These are phyloP conservation scores for Ascochyta koolunga DNA, from an alignment of 2,329 filamentous ascomycete species.

Conservation along the genomic window DNA sequence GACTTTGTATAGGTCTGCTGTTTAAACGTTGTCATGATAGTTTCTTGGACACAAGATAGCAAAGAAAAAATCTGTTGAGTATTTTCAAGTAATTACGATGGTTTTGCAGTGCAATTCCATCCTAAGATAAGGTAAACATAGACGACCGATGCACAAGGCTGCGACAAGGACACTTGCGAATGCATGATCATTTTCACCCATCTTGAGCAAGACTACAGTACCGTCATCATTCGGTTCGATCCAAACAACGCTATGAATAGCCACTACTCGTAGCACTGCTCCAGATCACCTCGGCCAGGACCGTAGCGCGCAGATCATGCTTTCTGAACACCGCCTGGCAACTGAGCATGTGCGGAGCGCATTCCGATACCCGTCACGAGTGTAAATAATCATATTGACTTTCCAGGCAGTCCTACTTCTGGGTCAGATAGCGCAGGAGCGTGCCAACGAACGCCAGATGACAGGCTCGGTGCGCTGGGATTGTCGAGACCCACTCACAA, in stretches of 20 bases:
- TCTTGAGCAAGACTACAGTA: not conserved
- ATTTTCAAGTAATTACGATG: too few relatives aligned
- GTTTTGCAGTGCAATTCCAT: too few relatives aligned
- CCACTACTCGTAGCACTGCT: not conserved
- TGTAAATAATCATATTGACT: not conserved
- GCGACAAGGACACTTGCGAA: too few relatives aligned
- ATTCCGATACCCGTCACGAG: not conserved
- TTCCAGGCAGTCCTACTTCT: slow-evolving; percentile 7
- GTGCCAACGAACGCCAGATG: not conserved
- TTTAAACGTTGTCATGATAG: too few relatives aligned
- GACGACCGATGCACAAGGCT: not conserved
- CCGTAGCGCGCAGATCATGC: not conserved
- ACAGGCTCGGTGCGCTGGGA: not conserved
- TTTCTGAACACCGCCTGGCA: not conserved
- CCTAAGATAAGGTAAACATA: not conserved
- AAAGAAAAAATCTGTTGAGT: too few relatives aligned
- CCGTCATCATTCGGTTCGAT: slow-evolving; percentile 3
- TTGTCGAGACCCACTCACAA: not conserved
- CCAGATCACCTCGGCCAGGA: not conserved
- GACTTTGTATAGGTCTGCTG: not conserved
- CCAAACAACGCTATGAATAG: slow-evolving; percentile 2
- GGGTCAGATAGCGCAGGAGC: not conserved
- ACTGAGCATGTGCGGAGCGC: slow-evolving; percentile 6
- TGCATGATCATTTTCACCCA: not conserved
- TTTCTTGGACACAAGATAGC: too few relatives aligned